phyloP scores from a whole-genome alignment of 306 rosid genomes.

The Glycine soja region DNA sequence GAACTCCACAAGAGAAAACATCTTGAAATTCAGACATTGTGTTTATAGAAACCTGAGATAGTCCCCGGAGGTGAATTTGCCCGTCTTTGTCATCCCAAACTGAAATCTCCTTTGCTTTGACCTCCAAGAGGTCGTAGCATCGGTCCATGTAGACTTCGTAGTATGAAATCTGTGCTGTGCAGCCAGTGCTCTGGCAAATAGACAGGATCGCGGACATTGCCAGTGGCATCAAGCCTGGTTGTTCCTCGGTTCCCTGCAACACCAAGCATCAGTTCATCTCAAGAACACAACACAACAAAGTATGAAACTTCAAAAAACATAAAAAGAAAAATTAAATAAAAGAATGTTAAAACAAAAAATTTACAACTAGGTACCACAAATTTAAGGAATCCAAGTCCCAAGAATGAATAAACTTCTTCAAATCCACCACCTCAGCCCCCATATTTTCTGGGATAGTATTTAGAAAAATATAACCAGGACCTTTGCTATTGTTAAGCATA shows the following conservation, averaged over 20 bases:
- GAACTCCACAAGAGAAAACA: slow-evolving; percentile 68
- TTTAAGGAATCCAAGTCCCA: background rate
- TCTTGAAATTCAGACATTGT: slow-evolving; percentile 75
- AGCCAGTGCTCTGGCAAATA: slow-evolving; percentile 61
- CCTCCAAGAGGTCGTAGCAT: slow-evolving; percentile 88
- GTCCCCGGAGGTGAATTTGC: slow-evolving; percentile 83
- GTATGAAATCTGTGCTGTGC: slow-evolving; percentile 77
- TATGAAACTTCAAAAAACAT: background rate
- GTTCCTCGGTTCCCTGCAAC: slow-evolving; percentile 80
- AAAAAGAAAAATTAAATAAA: background rate
- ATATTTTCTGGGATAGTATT: no score
- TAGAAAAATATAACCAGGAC: no score
- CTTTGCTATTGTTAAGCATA: no score
- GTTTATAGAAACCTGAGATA: slow-evolving; percentile 66
- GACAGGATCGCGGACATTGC: slow-evolving; percentile 77
- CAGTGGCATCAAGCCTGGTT: slow-evolving; percentile 78
- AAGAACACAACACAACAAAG: background rate
- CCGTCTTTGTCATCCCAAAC: slow-evolving; percentile 88
- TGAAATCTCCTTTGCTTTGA: slow-evolving; percentile 75
- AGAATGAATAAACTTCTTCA: no score
- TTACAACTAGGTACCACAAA: background rate
- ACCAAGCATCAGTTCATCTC: slow-evolving; percentile 38
- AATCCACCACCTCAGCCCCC: no score
- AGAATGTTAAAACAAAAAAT: background rate
- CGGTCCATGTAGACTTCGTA: slow-evolving; percentile 91